Evolutionary conservation across 169 alveolate species (phyloP).

Genomic region (Babesia gibsoni): DNA sequence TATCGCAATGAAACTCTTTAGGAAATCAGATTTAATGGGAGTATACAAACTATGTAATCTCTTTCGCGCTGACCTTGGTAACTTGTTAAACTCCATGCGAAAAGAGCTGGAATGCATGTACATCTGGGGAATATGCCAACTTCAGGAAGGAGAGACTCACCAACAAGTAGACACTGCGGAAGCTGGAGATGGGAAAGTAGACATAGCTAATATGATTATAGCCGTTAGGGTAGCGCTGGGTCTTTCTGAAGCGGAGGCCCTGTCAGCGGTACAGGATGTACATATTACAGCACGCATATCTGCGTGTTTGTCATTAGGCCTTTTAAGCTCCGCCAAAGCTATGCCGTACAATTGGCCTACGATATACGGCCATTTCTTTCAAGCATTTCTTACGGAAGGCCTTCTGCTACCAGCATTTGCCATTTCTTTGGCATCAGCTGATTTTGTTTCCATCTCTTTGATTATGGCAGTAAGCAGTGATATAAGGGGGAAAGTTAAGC

Average conservation of each 20-base stretch:
- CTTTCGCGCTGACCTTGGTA: constrained; percentile 11
- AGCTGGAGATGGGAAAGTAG: not conserved
- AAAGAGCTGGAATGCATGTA: not conserved
- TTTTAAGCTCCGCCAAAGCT: not conserved
- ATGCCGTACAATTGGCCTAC: constrained; percentile 1
- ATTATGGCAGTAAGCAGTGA: constrained; percentile 10
- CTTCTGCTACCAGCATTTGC: constrained; percentile 45
- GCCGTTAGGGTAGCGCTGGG: constrained; percentile 4
- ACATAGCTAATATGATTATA: constrained; percentile 1
- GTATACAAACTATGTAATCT: constrained; percentile 23
- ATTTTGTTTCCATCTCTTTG: constrained; percentile 23
- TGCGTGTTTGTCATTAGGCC: not conserved
- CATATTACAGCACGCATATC: not conserved
- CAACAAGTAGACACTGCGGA: not conserved
- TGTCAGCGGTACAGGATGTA: not conserved
- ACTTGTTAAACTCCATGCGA: constrained; percentile 6
- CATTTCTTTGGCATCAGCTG: constrained; percentile 18
- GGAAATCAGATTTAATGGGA: constrained; percentile 19
- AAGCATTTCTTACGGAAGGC: constrained; percentile 8
- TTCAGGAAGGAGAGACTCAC: too few relatives aligned
- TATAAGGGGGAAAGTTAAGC: not conserved
- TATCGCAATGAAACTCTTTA: not conserved
- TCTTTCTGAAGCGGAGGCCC: not conserved
- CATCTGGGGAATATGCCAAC: constrained; percentile 31
- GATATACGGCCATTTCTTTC: constrained; percentile 20